These are phyloP conservation scores for Hydnomerulius pinastri DNA, from an alignment of 768 basidiomycete genomes.

Conservation along the genomic window DNA sequence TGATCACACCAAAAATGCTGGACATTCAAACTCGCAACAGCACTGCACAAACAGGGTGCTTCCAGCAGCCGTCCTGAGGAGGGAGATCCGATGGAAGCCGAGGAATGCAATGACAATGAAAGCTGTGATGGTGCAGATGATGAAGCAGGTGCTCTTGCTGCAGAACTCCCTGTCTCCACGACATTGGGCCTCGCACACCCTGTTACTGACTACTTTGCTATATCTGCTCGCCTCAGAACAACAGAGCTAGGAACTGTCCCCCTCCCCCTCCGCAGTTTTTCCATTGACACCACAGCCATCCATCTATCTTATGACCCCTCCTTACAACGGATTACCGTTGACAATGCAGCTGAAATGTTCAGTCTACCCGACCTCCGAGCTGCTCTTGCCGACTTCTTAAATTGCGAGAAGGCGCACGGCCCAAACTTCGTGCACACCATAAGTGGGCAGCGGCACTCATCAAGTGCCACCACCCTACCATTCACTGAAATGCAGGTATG, in stretches of 20 bases:
- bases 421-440: too few relatives aligned
- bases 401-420: too few relatives aligned
- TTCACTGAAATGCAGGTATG: background rate
- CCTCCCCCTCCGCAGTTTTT: conserved; percentile 16
- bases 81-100: too few relatives aligned
- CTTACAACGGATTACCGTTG: conserved; percentile 18
- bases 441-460: background rate
- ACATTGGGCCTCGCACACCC: background rate
- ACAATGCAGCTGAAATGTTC: conserved; percentile 23
- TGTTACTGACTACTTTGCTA: background rate
- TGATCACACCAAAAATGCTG: background rate
- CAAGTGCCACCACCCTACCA: background rate
- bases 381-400: conserved; percentile 18
- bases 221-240: background rate
- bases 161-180: background rate
- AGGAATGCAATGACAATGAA: too few relatives aligned
- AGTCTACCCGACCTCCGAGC: conserved; percentile 27
- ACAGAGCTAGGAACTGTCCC: background rate
- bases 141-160: background rate
- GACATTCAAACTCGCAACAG: background rate
- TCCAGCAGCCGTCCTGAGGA: background rate
- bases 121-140: conserved; percentile 3
- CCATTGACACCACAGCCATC: conserved; percentile 17
- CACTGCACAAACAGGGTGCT: too few relatives aligned
- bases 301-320: conserved; percentile 26